Evolutionary conservation across 108 stramenopile genomes (phyloP), one percentile per base, ranked within the genome.

Genomic region (Skeletonema costatum): DNA sequence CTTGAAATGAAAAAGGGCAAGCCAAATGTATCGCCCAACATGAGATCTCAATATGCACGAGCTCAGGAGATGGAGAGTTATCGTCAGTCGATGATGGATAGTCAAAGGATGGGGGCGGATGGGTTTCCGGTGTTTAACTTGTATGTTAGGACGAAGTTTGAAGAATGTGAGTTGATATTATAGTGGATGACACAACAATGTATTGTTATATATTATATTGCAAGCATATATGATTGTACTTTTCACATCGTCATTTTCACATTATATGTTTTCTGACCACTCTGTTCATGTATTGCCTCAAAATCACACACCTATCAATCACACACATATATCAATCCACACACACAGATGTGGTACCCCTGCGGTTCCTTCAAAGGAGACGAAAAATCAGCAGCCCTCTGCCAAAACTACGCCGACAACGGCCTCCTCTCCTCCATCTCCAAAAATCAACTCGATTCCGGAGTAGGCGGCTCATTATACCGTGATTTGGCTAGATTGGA

Each of bases 291-390:
- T 6, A 0, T 0, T 12, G 3, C 2, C 4, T 16, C 11, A 46
- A 46, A 46, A 46, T 3, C 44, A 46, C 2, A 4, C 14, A 14
- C n/a, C n/a, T n/a, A n/a, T 12, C 44, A 3, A 46, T n/a, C 4
- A 0, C 46, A 19, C 50, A 50, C 3, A 17, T 17, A 17, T 2
- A 50, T 19, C 6, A 19, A n/a, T 51, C 17, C 17, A 56, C 19
- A 21, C n/a, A 51, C n/a, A 51, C 50, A 91, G 87, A 91, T 95
- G 80, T 96, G 95, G 95, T 96, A 96, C 64, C 95, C 95, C 32
- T 96, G 95, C 66, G 95, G 95, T 31, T 81, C 81, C 46, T 93
- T 96, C 91, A 96, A 96, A 75, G 95, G 95, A 11, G 95, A 96
- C 68, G 90, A 93, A 46, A 79, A 87, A 68, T 92, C 91, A n/a